Conservation (phyloP, 768 basidiomycete species). For the Tephrocybe rancida region DNA sequence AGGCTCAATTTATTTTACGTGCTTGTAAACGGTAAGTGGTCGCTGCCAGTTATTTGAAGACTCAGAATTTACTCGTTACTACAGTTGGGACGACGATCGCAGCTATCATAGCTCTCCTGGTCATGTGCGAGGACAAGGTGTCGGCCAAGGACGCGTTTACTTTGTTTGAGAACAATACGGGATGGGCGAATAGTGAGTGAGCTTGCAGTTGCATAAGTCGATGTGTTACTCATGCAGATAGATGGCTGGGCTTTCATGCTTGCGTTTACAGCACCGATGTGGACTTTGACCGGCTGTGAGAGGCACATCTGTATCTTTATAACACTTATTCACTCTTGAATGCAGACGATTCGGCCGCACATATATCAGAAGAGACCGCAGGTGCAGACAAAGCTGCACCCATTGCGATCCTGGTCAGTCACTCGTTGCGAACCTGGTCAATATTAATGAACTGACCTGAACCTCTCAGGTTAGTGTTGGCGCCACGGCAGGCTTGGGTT, state of each 20-base stretch:
- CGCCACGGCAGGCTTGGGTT: constrained; percentile 61
- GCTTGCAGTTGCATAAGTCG: constrained; percentile 15
- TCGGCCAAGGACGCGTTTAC: constrained; percentile 72
- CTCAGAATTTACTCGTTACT: background rate
- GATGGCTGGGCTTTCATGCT: constrained; percentile 76
- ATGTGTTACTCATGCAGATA: constrained; percentile 24
- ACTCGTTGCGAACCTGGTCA: background rate
- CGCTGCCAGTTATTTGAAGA: background rate
- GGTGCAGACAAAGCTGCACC: constrained; percentile 67
- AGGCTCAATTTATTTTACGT: constrained; percentile 74
- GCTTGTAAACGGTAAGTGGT: constrained; percentile 55
- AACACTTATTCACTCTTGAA: background rate
- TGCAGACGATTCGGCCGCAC: constrained; percentile 75
- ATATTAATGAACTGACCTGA: background rate
- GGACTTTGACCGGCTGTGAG: constrained; percentile 78
- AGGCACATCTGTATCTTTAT: constrained; percentile 2
- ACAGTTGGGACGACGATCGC: constrained; percentile 67
- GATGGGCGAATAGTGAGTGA: constrained; percentile 67
- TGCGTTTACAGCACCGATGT: constrained; percentile 77
- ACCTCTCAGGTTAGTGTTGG: constrained; percentile 44
- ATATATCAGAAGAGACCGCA: constrained; percentile 73
- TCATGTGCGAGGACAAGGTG: constrained; percentile 58
- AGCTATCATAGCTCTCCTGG: constrained; percentile 61
- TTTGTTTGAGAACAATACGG: constrained; percentile 69
- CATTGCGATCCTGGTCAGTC: constrained; percentile 59